phyloP scores from a whole-genome alignment of 768 basidiomycete genomes.

The Amylocystis lapponica region DNA sequence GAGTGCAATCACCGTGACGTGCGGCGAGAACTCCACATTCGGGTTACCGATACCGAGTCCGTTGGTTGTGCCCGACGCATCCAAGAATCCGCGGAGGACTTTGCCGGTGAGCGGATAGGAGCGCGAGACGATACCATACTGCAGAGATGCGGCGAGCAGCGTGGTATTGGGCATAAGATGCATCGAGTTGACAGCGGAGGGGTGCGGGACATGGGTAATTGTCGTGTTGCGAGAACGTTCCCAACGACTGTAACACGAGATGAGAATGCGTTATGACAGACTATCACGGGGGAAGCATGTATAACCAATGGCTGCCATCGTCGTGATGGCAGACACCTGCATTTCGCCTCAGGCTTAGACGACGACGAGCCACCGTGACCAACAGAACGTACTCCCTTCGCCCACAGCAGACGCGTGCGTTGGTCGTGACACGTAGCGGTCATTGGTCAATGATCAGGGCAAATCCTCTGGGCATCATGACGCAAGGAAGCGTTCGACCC shows the following conservation, averaged over 20 bases:
- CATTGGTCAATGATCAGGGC: too few relatives aligned
- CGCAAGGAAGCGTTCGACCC: too few relatives aligned
- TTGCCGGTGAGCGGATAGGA: constrained; percentile 68
- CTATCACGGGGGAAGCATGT: too few relatives aligned
- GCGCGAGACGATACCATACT: constrained; percentile 68
- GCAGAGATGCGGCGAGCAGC: constrained; percentile 56
- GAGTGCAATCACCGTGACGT: constrained; percentile 55
- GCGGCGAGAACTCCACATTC: constrained; percentile 67
- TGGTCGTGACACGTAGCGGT: too few relatives aligned
- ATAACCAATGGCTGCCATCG: too few relatives aligned
- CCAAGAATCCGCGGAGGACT: constrained; percentile 63
- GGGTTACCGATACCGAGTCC: constrained; percentile 67
- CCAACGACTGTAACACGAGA: constrained; percentile 52
- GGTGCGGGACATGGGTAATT: constrained; percentile 58
- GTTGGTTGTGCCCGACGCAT: constrained; percentile 51
- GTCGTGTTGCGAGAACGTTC: constrained; percentile 53
- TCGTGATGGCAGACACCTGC: neutral
- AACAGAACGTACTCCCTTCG: too few relatives aligned
- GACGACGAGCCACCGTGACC: too few relatives aligned
- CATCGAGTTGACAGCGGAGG: constrained; percentile 49
- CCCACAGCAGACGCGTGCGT: too few relatives aligned
- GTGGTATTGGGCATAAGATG: constrained; percentile 52
- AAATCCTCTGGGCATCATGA: too few relatives aligned
- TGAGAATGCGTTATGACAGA: neutral
- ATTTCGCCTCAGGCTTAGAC: too few relatives aligned